These are phyloP conservation scores for Euphorbia schlechtendalii DNA, from an alignment of 441 rosid species.

Conservation along the genomic window DNA sequence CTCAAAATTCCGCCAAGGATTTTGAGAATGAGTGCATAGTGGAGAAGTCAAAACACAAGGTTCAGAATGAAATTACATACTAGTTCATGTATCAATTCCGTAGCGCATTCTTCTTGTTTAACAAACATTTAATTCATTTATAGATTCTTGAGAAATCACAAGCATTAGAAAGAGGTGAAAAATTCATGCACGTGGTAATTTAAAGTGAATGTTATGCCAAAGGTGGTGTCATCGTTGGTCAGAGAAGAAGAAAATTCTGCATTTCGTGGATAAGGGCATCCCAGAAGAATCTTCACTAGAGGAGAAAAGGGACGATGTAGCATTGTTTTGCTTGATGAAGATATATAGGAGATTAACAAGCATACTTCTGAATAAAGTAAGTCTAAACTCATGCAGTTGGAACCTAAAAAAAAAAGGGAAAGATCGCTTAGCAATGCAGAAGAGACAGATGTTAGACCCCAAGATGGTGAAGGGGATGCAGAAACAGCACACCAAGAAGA, in stretches of 20 bases:
- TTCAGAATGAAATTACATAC: conserved; percentile 12
- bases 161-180: conserved; percentile 12
- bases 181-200: neutral
- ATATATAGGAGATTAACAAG: neutral
- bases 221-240: neutral
- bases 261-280: neutral
- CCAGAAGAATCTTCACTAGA: conserved; percentile 9
- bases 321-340: conserved; percentile 1
- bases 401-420: conserved; percentile 15
- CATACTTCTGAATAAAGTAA: neutral
- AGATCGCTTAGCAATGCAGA: conserved; percentile 6
- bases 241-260: conserved; percentile 10
- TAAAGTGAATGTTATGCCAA: conserved; percentile 14
- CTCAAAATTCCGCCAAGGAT: too few relatives aligned
- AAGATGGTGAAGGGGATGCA: conserved; percentile 12
- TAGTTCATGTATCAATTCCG: conserved; percentile 3
- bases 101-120: neutral
- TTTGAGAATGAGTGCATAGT: too few relatives aligned
- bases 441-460: conserved; percentile 14
- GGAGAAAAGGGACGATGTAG: conserved; percentile 5
- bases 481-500: conserved; percentile 20
- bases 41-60: conserved; percentile 17
- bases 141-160: conserved; percentile 18
- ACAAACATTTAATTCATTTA: neutral
- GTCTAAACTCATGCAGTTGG: neutral